Evolutionary conservation across 2,329 filamentous ascomycete species (phyloP).

Genomic region (Aurifilum marmelostoma): DNA sequence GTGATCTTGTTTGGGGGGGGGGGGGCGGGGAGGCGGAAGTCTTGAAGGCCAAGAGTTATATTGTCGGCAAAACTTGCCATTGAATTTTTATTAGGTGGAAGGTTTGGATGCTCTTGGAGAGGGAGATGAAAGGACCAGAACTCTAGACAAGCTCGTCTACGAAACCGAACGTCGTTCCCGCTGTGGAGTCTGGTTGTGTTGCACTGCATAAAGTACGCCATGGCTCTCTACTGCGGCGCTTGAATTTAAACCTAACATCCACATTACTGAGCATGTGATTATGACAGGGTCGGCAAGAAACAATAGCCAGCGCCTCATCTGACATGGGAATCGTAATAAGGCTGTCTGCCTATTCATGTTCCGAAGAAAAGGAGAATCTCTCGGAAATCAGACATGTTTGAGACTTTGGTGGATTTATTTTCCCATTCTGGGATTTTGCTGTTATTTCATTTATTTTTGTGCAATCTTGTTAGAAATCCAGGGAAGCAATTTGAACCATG

Average conservation of each 20-base stretch:
- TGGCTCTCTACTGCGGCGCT: not conserved
- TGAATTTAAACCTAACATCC: not conserved
- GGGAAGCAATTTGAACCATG: too few species aligned
- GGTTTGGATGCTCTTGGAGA: not conserved
- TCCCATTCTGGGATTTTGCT: too few species aligned
- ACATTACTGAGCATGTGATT: conserved; percentile 1
- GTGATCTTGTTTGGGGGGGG: not conserved
- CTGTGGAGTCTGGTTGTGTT: not conserved
- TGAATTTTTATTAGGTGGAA: too few species aligned
- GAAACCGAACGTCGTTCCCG: not conserved
- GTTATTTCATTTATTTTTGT: too few species aligned
- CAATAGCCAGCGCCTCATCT: not conserved
- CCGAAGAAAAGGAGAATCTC: too few species aligned
- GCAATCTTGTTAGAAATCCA: too few species aligned
- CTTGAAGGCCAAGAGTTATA: not conserved
- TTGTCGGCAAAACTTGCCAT: too few species aligned
- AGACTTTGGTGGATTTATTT: too few species aligned
- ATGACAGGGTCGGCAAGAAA: not conserved
- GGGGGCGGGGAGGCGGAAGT: too few species aligned
- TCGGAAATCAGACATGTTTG: too few species aligned
- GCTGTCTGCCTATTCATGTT: not conserved
- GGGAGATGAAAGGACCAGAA: not conserved
- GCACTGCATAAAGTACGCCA: not conserved
- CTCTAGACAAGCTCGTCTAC: not conserved
- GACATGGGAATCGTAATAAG: not conserved